Base-by-base conservation (phyloP, 768 basidiomycete genomes). In the Saitozyma sp. region DNA sequence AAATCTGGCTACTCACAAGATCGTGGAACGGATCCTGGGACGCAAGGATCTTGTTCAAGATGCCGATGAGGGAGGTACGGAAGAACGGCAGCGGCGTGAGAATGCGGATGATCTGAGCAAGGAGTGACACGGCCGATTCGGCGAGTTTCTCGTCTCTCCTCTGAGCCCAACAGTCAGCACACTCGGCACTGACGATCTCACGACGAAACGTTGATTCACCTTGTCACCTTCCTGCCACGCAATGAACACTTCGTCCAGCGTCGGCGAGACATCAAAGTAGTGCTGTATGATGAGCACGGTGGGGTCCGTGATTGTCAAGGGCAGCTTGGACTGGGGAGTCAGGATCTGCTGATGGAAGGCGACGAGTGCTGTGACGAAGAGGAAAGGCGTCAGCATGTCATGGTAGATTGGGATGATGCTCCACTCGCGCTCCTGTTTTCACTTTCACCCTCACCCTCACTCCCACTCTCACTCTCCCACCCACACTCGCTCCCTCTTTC, bases 41-140 rank as follows among this genome's bases (percentile, higher is more conserved):
- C 5, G 62, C 63, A 6, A 75, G 37, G 16, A 79, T 48, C 58
- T 72, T 76, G 41, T 71, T 71, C 16, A 76, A 66, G 1, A 79
- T 57, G 29, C 70, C 70, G 20, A 67, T 50, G 19, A 77, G 57
- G 2, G 64, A 45, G 8, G 65, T 63, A 14, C 69, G 71, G 54
- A 79, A 79, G 69, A 76, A 79, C 11, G 78, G 78, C n/a, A 79
- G 17, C 4, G 71, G 67, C 1, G 73, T 68, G 1, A 79, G 58
- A 19, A 79, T 54, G 3, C 66, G 64, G 55, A 79, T 69, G 42
- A 77, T 71, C 51, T 69, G 65, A 0, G 71, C 62, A 7, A 79
- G 62, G 1, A 77, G 67, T 16, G 63, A 58, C 5, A 77, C 70
- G 3, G 76, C 65, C 4, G 68, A 64, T 45, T 68, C 67, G 20